Base-by-base conservation (phyloP, 257 asterid genomes). In the Nicotiana tomentosiformis region DNA sequence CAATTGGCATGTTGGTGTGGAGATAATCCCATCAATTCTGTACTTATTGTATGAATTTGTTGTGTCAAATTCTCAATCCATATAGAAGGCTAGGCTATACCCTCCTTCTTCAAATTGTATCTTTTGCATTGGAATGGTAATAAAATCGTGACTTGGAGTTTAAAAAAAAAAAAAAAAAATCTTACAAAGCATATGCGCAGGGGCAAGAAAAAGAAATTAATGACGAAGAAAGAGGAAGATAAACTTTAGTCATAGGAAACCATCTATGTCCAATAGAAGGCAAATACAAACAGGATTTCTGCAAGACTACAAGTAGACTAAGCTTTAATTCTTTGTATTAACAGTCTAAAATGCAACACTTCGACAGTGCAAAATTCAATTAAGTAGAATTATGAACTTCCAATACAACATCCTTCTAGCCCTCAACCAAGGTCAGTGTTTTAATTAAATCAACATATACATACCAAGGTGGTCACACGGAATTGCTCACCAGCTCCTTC, bases 401-500 rank as follows among this genome's bases (percentile, higher is more conserved):
- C 39, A 74, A 49, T 23, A 8, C 15, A 49, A 6, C 43, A 49
- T 49, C 62, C 62, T 74, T 57, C 51, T 49, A 74, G n/a, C 37
- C 62, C 12, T 43, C 62, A 74, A 46, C 26, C 43, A 23, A 26
- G 79, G 53, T 51, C 16, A 23, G 46, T 26, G 29, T 6, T 23
- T 23, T 23, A 23, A 51, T 74, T 51, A 74, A 49, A 49, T 46
- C 80, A 76, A 49, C 80, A 51, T 26, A 53, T 15, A 84, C 95
- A 83, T 94, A 96, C 99, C 99, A 96, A 88, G 83, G 98, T 96
- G 51, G 99, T 96, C 64, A 96, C 98, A 78, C 99, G 93, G 82
- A 96, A 96, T 89, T 94, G 99, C 93, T 96, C 98, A 29, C 99
- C 99, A 82, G 98, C 99, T 89, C 99, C 99, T 93, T 96, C 99